These are phyloP conservation scores for Massarina eburnea DNA, from an alignment of 2,329 filamentous ascomycete genomes.

Conservation along the genomic window DNA sequence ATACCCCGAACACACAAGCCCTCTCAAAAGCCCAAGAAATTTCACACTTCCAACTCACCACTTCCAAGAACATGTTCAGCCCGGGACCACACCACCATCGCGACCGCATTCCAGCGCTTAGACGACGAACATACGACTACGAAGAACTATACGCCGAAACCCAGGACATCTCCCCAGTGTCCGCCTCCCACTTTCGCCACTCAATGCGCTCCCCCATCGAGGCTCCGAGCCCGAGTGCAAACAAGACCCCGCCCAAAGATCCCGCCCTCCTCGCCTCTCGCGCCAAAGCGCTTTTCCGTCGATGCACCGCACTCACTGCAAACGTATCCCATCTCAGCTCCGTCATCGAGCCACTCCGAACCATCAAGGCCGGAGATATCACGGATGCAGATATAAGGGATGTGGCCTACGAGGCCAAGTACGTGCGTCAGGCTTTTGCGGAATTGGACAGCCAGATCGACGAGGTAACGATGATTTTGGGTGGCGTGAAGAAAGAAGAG, in stretches of 20 bases:
- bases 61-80: neutral
- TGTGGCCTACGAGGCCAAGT: neutral
- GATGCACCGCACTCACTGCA: neutral
- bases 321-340: neutral
- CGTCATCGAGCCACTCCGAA: neutral
- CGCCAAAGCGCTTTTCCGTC: neutral
- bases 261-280: neutral
- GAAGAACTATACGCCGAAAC: neutral
- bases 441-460: neutral
- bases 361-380: neutral
- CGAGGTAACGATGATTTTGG: neutral
- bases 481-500: neutral
- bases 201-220: neutral
- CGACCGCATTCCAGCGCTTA: neutral
- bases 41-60: neutral
- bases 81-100: neutral
- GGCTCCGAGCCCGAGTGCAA: neutral
- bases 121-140: neutral
- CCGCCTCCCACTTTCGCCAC: neutral
- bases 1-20: too few relatives aligned
- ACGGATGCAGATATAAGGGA: neutral
- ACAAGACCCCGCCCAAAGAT: neutral
- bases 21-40: too few relatives aligned
- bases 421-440: neutral
- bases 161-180: neutral